These are phyloP conservation scores for Rhizoclosmatium sp. DNA, from an alignment of 192 early-diverging fungal genomes.

Conservation along the genomic window DNA sequence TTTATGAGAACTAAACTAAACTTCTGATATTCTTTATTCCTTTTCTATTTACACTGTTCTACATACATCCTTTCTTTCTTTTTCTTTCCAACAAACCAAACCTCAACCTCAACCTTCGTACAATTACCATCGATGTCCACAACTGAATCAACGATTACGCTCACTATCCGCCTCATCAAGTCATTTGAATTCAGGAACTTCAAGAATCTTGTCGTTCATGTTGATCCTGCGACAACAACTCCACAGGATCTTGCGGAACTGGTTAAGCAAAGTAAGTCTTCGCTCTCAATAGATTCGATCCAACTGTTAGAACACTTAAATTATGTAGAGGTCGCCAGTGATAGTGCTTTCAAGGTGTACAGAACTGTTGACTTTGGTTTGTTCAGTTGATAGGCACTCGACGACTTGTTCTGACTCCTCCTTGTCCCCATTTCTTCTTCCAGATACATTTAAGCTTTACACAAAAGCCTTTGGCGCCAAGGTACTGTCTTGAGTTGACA, in stretches of 20 bases:
- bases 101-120: too few relatives aligned
- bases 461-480: conserved; percentile 77
- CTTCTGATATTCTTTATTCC: not conserved
- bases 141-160: conserved; percentile 35
- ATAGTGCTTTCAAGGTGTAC: conserved; percentile 74
- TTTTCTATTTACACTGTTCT: not conserved
- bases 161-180: conserved; percentile 89
- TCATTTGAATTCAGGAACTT: conserved; percentile 88
- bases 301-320: not conserved
- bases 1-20: not conserved
- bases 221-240: conserved; percentile 73
- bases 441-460: conserved; percentile 82
- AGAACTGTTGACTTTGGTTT: conserved; percentile 71
- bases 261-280: conserved; percentile 60
- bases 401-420: not conserved
- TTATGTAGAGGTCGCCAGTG: conserved; percentile 63
- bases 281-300: not conserved
- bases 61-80: not conserved
- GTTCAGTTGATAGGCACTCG: not conserved
- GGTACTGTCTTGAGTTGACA: conserved; percentile 47
- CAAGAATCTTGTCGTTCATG: conserved; percentile 82
- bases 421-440: not conserved
- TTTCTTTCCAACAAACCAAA: too few relatives aligned
- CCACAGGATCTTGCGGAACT: conserved; percentile 67
- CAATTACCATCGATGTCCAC: not conserved